Percentiles rank a stretch among this genome's conserved stretches.
These are phyloP conservation scores for Alternaria alternata DNA, from an alignment of 2,329 filamentous ascomycete species.

Conservation along the genomic window DNA sequence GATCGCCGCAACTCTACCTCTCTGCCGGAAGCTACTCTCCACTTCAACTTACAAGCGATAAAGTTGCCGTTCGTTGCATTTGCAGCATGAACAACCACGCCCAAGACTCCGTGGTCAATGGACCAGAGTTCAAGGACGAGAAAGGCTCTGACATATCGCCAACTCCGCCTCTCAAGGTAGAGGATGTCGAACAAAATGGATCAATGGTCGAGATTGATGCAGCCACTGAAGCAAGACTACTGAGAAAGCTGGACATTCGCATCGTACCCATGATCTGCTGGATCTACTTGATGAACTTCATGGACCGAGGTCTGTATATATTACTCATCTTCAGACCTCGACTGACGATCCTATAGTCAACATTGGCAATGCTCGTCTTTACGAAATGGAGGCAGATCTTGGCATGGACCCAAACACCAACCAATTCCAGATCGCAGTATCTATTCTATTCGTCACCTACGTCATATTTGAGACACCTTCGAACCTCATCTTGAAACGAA, in stretches of 20 bases:
- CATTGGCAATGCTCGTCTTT: constrained; percentile 55
- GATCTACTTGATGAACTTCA: constrained; percentile 57
- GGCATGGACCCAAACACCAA: constrained; percentile 24
- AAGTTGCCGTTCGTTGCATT: constrained; percentile 1
- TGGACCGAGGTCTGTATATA: constrained; percentile 56
- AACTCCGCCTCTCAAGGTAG: constrained; percentile 22
- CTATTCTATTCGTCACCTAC: constrained; percentile 36
- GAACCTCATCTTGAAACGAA: constrained; percentile 38
- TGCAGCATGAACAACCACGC: constrained; percentile 9
- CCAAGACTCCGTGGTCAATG: neutral
- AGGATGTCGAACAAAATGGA: constrained; percentile 22
- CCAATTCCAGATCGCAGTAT: constrained; percentile 35
- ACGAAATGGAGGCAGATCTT: constrained; percentile 28
- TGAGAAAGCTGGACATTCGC: constrained; percentile 58
- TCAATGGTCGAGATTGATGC: constrained; percentile 48
- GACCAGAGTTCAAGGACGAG: constrained; percentile 20
- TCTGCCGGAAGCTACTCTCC: neutral
- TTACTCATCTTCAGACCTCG: neutral
- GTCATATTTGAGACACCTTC: constrained; percentile 54
- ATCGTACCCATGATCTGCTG: constrained; percentile 64
- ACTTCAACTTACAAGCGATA: neutral
- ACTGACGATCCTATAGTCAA: constrained; percentile 17
- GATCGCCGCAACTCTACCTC: constrained; percentile 9
- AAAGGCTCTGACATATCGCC: constrained; percentile 20
- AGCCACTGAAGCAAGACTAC: constrained; percentile 56